A percentile compares a stretch with the other conserved stretches of the same genome.
phyloP scores from a whole-genome alignment of 2,329 filamentous ascomycete genomes.

The Fusarium armeniacum region DNA sequence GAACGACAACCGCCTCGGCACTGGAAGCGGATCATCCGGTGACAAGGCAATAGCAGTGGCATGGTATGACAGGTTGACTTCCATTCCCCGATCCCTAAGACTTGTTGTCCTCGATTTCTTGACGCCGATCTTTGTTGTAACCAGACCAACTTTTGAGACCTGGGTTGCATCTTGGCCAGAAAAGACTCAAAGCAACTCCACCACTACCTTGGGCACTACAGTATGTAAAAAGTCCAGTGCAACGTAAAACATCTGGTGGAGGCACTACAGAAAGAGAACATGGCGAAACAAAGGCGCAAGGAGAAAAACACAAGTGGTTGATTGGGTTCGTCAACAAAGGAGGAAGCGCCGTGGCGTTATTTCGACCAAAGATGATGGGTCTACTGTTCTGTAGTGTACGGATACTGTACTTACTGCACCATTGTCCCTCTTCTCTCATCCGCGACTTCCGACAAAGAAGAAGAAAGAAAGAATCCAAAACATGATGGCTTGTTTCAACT shows the following conservation, averaged over 20 bases:
- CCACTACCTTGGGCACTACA: not conserved
- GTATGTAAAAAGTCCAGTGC: not conserved
- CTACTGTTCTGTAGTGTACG: conserved; percentile 5
- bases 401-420: not conserved
- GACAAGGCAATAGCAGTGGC: not conserved
- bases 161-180: not conserved
- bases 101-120: not conserved
- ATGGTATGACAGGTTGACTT: not conserved
- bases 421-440: not conserved
- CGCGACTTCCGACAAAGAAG: conserved; percentile 23
- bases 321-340: conserved; percentile 18
- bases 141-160: conserved; percentile 7
- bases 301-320: conserved; percentile 11
- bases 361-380: conserved; percentile 6
- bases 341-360: conserved; percentile 41
- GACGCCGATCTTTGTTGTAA: conserved; percentile 4
- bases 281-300: conserved; percentile 12
- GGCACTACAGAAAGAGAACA: not conserved
- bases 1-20: conserved; percentile 10
- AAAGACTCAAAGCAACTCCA: conserved; percentile 1
- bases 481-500: conserved; percentile 31
- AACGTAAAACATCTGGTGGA: not conserved
- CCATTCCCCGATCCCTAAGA: not conserved
- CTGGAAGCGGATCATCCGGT: conserved; percentile 6
- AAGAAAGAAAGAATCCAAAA: conserved; percentile 21